A percentile compares a stretch with the other conserved stretches of the same genome.
phyloP scores from a whole-genome alignment of 345 rosid genomes.

The Syzygium aqueum region DNA sequence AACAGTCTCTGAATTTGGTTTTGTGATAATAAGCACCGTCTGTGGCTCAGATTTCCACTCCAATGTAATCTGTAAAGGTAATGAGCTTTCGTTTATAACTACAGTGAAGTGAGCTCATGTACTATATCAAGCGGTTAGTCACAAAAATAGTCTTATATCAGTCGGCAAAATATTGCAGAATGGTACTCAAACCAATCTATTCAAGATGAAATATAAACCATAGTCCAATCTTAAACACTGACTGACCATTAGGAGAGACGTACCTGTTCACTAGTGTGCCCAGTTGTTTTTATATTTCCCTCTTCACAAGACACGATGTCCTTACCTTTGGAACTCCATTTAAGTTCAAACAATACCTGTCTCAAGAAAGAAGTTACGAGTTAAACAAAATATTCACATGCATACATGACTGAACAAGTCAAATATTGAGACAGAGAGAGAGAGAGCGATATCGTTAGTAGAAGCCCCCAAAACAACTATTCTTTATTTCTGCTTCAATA shows the following conservation, averaged over 20 bases:
- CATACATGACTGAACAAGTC: not conserved
- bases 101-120: not conserved
- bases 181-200: not conserved
- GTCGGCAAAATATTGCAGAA: not conserved
- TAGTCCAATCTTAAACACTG: not conserved
- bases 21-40: slow-evolving; percentile 76
- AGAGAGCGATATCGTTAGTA: not conserved
- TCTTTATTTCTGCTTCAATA: not conserved
- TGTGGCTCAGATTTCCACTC: slow-evolving; percentile 88
- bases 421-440: not conserved
- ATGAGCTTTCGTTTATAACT: slow-evolving; percentile 12
- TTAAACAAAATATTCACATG: not conserved
- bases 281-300: slow-evolving; percentile 80
- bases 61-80: slow-evolving; percentile 68
- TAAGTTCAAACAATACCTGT: slow-evolving; percentile 89
- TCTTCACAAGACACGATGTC: slow-evolving; percentile 83
- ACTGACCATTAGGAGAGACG: not conserved
- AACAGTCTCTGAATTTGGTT: slow-evolving; percentile 78
- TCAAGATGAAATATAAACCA: not conserved
- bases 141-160: not conserved
- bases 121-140: not conserved
- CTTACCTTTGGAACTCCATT: slow-evolving; percentile 84
- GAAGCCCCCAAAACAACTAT: not conserved
- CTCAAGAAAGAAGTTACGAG: slow-evolving; percentile 8
- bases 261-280: slow-evolving; percentile 94